These are phyloP conservation scores for Neckera pumila DNA, from an alignment of 225 moss, liverwort and hornwort species.

Conservation along the genomic window DNA sequence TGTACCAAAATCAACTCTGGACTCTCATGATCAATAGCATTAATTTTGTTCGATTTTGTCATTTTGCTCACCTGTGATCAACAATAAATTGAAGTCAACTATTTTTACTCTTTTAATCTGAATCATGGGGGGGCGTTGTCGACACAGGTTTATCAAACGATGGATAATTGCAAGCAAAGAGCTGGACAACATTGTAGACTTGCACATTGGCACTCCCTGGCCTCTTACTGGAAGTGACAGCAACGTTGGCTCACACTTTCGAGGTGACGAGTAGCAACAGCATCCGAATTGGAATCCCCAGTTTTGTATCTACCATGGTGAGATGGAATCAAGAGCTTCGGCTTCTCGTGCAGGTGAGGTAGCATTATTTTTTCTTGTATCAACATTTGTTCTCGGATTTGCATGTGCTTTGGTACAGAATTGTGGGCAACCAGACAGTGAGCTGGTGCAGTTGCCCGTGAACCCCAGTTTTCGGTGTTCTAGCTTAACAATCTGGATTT, in stretches of 20 bases:
- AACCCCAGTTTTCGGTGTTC: background rate
- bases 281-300: too few species aligned
- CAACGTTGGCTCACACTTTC: slow-evolving; percentile 66
- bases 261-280: slow-evolving; percentile 57
- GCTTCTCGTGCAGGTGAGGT: background rate
- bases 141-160: slow-evolving; percentile 84
- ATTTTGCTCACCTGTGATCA: background rate
- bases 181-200: slow-evolving; percentile 84
- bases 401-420: background rate
- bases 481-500: background rate
- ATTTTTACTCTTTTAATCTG: background rate
- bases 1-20: background rate
- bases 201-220: slow-evolving; percentile 74
- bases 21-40: background rate
- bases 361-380: background rate
- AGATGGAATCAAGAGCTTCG: background rate
- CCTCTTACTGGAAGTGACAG: slow-evolving; percentile 75
- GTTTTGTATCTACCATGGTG: background rate
- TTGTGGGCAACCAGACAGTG: background rate
- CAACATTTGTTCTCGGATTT: background rate
- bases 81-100: background rate
- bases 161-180: slow-evolving; percentile 50
- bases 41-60: background rate
- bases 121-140: background rate
- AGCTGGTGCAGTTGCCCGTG: background rate